Evolutionary conservation across 2,329 filamentous ascomycete genomes (phyloP), one percentile per base, ranked within the genome.

Genomic region (Anisogramma anomala): DNA sequence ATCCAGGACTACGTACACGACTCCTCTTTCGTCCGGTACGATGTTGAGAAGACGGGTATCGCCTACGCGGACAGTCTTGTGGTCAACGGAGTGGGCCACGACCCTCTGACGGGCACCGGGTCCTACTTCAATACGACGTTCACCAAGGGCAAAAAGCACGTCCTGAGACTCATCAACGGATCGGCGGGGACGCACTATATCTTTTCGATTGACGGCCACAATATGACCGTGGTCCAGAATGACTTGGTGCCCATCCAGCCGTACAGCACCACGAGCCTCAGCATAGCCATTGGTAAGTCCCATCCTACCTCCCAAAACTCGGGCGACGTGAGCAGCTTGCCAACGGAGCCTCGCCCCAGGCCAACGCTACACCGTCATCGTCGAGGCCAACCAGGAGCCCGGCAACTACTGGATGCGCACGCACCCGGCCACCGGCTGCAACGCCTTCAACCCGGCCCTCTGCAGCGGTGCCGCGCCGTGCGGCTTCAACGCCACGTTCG

Each of bases 1-100:
- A 53, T 73, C 9, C 63, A 63, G 7, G 70, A 74, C 47, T 72
- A 66, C 62, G 66, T 67, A 48, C 62, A 63, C 37, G 41, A 50
- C 13, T 49, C 46, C 7, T 42, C 53, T 0, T 50, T 49, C 33
- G 25, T 49, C 11, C 46, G 35, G 6, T 55, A 47, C 22, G 33
- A 48, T n/a, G 35, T 32, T 8, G 53, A 52, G 42, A 49, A 19
- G 34, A 23, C 4, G 36, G 30, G 38, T 5, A 30, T 41, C n/a
- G 38, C 47, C 22, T 39, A 23, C 15, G 47, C 41, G 17, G 55
- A 60, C 30, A 61, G 57, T 39, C 57, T 58, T 22, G 46, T 63
- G 2, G 51, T 63, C 35, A 61, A 60, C 41, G 67, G 67, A 3
- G 60, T 44, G 2, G 43, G 46, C 14, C 38, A 49, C 19, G 47